Evolutionary conservation across 495 filamentous ascomycete genomes (phyloP).

Genomic region (Trichoderma orchidacearum): DNA sequence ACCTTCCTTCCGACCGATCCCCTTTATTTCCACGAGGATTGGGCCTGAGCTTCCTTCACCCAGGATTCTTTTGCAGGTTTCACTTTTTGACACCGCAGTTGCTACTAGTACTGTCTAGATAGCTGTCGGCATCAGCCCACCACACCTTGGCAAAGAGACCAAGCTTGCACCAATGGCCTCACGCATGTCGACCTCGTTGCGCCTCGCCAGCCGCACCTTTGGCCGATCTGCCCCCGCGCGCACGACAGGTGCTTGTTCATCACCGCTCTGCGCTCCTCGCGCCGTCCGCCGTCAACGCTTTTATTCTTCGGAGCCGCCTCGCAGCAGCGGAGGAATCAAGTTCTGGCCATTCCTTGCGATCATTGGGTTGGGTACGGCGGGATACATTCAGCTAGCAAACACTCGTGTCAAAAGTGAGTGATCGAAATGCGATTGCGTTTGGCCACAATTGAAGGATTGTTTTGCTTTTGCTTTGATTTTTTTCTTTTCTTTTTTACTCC

Average conservation of each 20-base stretch:
- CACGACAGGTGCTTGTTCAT: not conserved
- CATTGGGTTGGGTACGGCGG: conserved; percentile 29
- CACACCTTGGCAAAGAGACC: not conserved
- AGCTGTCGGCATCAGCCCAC: not conserved
- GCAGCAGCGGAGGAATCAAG: conserved; percentile 15
- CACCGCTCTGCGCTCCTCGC: not conserved
- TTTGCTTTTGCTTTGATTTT: too few species aligned
- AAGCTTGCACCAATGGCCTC: not conserved
- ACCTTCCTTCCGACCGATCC: not conserved
- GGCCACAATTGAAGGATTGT: too few species aligned
- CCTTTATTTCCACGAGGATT: not conserved
- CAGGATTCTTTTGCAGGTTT: not conserved
- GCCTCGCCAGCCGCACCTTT: not conserved
- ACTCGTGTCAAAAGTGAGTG: conserved; percentile 16
- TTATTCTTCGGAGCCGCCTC: conserved; percentile 16
- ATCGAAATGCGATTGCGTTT: not conserved
- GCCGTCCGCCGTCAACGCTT: not conserved
- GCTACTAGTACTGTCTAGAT: too few species aligned
- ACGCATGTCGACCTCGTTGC: conserved; percentile 1
- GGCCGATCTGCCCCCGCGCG: not conserved
- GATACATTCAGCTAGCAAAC: conserved; percentile 30
- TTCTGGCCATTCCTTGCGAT: conserved; percentile 37
- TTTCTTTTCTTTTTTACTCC: too few species aligned
- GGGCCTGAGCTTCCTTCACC: not conserved
- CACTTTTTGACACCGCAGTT: not conserved